Conservation (phyloP, 768 basidiomycete species). For the Mycena alexandri region DNA sequence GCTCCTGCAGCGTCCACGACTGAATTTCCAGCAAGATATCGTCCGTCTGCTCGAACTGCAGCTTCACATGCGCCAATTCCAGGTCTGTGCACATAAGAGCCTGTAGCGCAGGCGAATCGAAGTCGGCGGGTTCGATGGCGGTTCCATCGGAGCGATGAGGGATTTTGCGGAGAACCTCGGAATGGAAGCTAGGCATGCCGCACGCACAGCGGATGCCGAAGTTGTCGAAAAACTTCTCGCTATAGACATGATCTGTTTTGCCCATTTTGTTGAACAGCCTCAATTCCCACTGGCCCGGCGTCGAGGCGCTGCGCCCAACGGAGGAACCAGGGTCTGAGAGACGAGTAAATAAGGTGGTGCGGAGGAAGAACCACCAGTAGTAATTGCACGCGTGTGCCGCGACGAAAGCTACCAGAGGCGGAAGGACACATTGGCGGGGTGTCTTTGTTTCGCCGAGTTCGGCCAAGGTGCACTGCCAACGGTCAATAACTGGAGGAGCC, state of each 20-base stretch:
- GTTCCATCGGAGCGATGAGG: slow-evolving; percentile 20
- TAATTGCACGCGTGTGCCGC: slow-evolving; percentile 29
- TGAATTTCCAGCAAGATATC: slow-evolving; percentile 11
- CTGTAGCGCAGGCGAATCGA: slow-evolving; percentile 23
- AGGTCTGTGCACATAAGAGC: slow-evolving; percentile 25
- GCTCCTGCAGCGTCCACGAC: slow-evolving; percentile 4
- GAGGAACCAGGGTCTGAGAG: not conserved
- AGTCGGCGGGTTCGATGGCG: slow-evolving; percentile 21
- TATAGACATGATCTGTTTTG: not conserved
- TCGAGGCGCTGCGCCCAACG: not conserved
- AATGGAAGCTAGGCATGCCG: slow-evolving; percentile 17
- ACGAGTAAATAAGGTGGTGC: slow-evolving; percentile 14
- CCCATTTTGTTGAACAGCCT: slow-evolving; percentile 25
- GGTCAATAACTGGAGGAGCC: slow-evolving; percentile 16
- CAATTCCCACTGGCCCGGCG: slow-evolving; percentile 26
- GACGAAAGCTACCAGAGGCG: slow-evolving; percentile 21
- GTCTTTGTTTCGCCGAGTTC: not conserved
- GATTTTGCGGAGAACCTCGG: slow-evolving; percentile 1
- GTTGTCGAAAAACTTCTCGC: not conserved
- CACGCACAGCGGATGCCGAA: slow-evolving; percentile 10
- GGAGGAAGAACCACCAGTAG: slow-evolving; percentile 28
- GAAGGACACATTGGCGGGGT: slow-evolving; percentile 1
- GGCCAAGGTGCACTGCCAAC: slow-evolving; percentile 16
- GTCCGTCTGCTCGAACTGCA: slow-evolving; percentile 33
- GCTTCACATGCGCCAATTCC: slow-evolving; percentile 25